Evolutionary conservation across 306 rosid genomes (phyloP).

Genomic region (Betula pendula): DNA sequence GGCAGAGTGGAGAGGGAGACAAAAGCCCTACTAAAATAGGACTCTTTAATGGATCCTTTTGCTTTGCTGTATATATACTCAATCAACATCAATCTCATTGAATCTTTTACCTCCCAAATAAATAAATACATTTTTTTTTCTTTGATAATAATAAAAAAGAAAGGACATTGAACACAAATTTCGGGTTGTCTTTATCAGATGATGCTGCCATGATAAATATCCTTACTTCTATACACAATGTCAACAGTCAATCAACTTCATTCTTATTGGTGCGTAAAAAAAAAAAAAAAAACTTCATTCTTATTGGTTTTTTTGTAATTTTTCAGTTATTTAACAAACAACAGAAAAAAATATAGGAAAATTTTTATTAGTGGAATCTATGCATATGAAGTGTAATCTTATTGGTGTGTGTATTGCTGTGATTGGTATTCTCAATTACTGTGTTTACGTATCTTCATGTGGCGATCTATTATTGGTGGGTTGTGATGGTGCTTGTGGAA

Average conservation of each 20-base stretch:
- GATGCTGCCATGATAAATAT: slow-evolving; percentile 6
- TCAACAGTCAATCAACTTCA: not conserved
- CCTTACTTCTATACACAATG: not conserved
- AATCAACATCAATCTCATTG: slow-evolving; percentile 5
- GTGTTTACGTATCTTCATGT: no score
- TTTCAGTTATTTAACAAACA: no score
- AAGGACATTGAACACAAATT: not conserved
- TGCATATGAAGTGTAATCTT: no score
- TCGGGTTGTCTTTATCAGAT: not conserved
- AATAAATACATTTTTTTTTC: not conserved
- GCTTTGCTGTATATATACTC: slow-evolving; percentile 20
- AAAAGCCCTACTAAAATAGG: slow-evolving; percentile 38
- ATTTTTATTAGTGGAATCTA: no score
- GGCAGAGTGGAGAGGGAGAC: slow-evolving; percentile 5
- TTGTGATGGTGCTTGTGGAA: no score
- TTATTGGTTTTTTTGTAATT: no score
- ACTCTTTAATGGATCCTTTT: slow-evolving; percentile 2
- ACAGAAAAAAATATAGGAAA: no score
- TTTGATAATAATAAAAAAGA: not conserved
- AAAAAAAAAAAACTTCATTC: not conserved
- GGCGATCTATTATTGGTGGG: no score
- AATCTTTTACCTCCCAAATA: slow-evolving; percentile 6
- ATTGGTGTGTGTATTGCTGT: no score
- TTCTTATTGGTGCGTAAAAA: not conserved
- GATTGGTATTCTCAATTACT: no score